Percentiles rank a stretch among this genome's conserved stretches.
Conservation (phyloP, 2,329 filamentous ascomycete species). For the Emmonsiellopsis sp. region DNA sequence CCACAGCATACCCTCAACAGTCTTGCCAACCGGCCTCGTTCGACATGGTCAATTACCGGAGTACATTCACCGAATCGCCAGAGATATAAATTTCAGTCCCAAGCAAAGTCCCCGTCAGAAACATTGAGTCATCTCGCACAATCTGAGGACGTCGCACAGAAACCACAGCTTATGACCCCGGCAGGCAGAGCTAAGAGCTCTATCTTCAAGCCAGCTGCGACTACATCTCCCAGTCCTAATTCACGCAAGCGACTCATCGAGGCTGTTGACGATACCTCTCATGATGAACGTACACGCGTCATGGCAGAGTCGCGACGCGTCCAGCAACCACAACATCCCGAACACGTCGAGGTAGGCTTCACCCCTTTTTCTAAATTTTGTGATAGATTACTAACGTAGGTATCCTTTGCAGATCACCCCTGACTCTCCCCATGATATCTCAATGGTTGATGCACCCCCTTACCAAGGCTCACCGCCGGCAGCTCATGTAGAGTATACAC, state of each 20-base stretch:
- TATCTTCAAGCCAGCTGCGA: neutral
- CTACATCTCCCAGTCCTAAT: neutral
- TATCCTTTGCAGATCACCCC: neutral
- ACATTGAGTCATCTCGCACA: neutral
- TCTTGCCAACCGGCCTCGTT: neutral
- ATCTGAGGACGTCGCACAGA: neutral
- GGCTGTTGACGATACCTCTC: neutral
- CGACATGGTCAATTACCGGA: neutral
- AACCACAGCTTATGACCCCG: neutral
- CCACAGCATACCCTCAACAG: too few species aligned
- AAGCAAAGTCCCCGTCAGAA: neutral
- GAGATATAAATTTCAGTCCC: neutral
- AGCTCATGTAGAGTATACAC: neutral
- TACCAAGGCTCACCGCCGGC: neutral
- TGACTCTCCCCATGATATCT: constrained; percentile 1
- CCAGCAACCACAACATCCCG: neutral
- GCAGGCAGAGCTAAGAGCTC: neutral
- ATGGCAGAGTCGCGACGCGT: neutral
- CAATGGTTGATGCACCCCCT: constrained; percentile 1
- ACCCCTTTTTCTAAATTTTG: neutral
- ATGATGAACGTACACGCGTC: neutral
- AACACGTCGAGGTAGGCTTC: neutral
- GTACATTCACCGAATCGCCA: neutral
- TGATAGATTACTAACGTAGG: neutral
- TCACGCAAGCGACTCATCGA: neutral